Conservation (phyloP, 305 asterid species). For the Rubia balearica region DNA sequence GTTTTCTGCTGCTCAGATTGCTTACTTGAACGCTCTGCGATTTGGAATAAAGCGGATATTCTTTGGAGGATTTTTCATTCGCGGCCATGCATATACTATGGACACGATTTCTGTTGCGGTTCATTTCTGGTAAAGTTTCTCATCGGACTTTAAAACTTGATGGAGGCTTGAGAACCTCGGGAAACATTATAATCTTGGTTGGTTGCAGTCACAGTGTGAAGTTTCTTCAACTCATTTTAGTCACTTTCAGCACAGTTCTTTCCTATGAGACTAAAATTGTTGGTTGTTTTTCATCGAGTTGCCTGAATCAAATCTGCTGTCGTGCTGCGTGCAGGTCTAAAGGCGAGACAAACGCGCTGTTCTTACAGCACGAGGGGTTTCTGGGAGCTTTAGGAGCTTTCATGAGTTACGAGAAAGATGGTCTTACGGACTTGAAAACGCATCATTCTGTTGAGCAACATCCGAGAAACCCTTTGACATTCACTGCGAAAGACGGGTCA, state of each 20-base stretch:
- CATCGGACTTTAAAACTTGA: background rate
- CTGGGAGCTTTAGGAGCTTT: slow-evolving; percentile 88
- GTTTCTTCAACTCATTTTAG: background rate
- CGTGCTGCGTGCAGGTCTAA: slow-evolving; percentile 49
- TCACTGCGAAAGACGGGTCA: slow-evolving; percentile 26
- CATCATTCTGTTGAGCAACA: slow-evolving; percentile 29
- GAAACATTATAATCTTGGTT: background rate
- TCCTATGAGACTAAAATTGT: too few relatives aligned
- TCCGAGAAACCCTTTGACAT: slow-evolving; percentile 15
- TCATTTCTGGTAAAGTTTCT: slow-evolving; percentile 56
- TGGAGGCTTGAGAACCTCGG: too few relatives aligned
- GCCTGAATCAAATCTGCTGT: slow-evolving; percentile 5
- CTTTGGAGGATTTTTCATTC: slow-evolving; percentile 87
- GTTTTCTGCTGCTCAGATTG: slow-evolving; percentile 41
- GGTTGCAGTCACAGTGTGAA: background rate
- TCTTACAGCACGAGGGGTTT: slow-evolving; percentile 73
- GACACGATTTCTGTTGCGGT: slow-evolving; percentile 93
- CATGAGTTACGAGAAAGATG: slow-evolving; percentile 41
- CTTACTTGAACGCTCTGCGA: slow-evolving; percentile 77
- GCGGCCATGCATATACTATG: slow-evolving; percentile 84
- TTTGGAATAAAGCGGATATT: slow-evolving; percentile 76
- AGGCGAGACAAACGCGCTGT: slow-evolving; percentile 87
- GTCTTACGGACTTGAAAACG: slow-evolving; percentile 24
- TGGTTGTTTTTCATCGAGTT: background rate
- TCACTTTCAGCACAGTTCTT: too few relatives aligned